Evolutionary conservation across 1,284 basidiomycete species (phyloP).

Genomic region (Leccinum insolens): DNA sequence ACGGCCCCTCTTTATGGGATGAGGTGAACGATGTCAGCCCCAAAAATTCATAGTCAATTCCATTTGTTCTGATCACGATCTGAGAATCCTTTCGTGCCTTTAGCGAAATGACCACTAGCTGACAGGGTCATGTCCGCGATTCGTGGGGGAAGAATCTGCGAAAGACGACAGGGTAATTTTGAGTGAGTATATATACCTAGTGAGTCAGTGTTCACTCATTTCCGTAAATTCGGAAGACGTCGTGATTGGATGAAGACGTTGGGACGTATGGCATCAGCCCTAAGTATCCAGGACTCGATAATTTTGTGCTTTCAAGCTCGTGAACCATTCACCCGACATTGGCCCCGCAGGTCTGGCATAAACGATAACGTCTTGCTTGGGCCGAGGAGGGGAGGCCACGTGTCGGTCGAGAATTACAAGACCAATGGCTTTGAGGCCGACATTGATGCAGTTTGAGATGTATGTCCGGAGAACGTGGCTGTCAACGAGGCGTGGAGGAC

Average conservation of each 20-base stretch:
- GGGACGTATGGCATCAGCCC: not conserved
- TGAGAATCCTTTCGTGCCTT: not conserved
- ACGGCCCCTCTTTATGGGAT: not conserved
- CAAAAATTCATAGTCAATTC: not conserved
- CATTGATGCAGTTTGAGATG: not conserved
- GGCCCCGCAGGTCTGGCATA: not conserved
- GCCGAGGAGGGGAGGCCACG: constrained; percentile 3
- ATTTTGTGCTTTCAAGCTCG: not conserved
- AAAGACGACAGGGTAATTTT: not conserved
- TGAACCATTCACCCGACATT: not conserved
- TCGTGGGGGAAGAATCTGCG: not conserved
- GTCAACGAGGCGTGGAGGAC: constrained; percentile 20
- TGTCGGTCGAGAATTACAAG: not conserved
- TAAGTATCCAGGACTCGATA: not conserved
- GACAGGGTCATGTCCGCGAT: not conserved
- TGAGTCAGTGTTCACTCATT: constrained; percentile 9
- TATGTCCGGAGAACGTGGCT: constrained; percentile 11
- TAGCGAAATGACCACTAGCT: not conserved
- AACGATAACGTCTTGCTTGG: not conserved
- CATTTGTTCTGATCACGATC: constrained; percentile 2
- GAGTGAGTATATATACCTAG: not conserved
- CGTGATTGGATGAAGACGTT: not conserved
- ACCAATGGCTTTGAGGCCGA: not conserved
- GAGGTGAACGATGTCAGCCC: not conserved
- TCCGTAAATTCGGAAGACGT: constrained; percentile 7